Evolutionary conservation across 1,284 basidiomycete genomes (phyloP).

Genomic region (Ustilago sp.): DNA sequence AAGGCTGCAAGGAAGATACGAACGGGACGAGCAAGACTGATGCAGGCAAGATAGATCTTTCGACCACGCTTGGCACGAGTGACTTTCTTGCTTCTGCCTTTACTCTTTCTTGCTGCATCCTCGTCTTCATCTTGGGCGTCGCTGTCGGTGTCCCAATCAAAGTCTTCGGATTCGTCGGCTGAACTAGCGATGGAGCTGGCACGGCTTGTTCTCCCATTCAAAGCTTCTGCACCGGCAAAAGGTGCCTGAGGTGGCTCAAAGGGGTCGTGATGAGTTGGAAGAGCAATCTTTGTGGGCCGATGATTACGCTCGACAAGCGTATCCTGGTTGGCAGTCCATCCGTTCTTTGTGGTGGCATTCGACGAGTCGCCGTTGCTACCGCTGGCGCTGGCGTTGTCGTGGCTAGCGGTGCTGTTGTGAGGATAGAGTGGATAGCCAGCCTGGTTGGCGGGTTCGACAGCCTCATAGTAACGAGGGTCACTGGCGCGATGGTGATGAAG

Average conservation of each 20-base stretch:
- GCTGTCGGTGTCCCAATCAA: slow-evolving; percentile 64
- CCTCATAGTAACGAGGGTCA: slow-evolving; percentile 51
- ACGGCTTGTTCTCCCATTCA: slow-evolving; percentile 30
- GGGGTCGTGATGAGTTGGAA: slow-evolving; percentile 21
- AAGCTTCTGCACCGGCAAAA: slow-evolving; percentile 31
- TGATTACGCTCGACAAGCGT: slow-evolving; percentile 43
- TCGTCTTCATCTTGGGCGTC: slow-evolving; percentile 48
- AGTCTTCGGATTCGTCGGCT: slow-evolving; percentile 64
- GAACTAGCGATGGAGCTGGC: slow-evolving; percentile 51
- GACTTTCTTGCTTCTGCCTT: slow-evolving; percentile 28
- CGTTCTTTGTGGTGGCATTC: slow-evolving; percentile 35
- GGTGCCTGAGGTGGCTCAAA: slow-evolving; percentile 47
- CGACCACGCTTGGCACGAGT: slow-evolving; percentile 58
- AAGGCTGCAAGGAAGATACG: slow-evolving; percentile 58
- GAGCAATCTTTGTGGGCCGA: slow-evolving; percentile 32
- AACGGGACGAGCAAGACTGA: slow-evolving; percentile 62
- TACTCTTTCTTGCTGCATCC: slow-evolving; percentile 16
- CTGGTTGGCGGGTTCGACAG: slow-evolving; percentile 47
- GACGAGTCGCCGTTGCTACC: slow-evolving; percentile 38
- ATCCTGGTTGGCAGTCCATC: slow-evolving; percentile 35
- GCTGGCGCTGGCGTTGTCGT: slow-evolving; percentile 34
- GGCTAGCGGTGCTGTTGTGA: neutral
- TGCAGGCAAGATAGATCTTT: slow-evolving; percentile 56
- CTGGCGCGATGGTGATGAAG: slow-evolving; percentile 43
- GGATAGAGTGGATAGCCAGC: slow-evolving; percentile 15